Percentiles rank a stretch among this genome's conserved stretches.
Evolutionary conservation across 352 stramenopile species (phyloP).

Genomic region (Peronosclerospora sorghi): DNA sequence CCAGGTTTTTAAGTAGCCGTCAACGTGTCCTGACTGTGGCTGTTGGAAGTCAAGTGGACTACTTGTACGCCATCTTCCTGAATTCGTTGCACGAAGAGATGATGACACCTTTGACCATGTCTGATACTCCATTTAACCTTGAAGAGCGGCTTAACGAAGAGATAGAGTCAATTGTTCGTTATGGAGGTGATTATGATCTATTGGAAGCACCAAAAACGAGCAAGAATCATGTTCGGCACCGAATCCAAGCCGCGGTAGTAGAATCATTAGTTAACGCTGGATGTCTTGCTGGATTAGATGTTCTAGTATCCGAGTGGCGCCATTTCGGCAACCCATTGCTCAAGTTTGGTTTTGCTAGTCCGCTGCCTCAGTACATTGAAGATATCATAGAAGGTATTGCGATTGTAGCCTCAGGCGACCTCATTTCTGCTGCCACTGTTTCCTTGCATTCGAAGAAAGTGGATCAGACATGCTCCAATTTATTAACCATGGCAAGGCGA

Average conservation of each 20-base stretch:
- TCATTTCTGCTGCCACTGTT: slow-evolving; percentile 40
- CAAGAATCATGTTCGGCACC: slow-evolving; percentile 23
- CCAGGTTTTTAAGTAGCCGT: slow-evolving; percentile 32
- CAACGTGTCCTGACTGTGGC: slow-evolving; percentile 25
- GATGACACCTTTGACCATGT: slow-evolving; percentile 7
- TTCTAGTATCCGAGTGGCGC: slow-evolving; percentile 42
- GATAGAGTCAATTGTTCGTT: slow-evolving; percentile 30
- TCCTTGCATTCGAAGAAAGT: slow-evolving; percentile 42
- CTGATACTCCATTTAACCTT: slow-evolving; percentile 21
- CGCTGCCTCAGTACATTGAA: slow-evolving; percentile 48
- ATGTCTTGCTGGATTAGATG: slow-evolving; percentile 41
- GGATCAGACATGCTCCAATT: slow-evolving; percentile 52
- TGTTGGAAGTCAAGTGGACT: slow-evolving; percentile 35
- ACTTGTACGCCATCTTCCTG: slow-evolving; percentile 33
- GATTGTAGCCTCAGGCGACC: slow-evolving; percentile 35
- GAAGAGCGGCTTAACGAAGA: slow-evolving; percentile 41
- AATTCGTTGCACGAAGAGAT: slow-evolving; percentile 26
- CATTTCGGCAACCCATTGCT: slow-evolving; percentile 3
- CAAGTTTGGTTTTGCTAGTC: slow-evolving; percentile 23
- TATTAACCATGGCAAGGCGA: slow-evolving; percentile 38
- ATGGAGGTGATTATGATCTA: slow-evolving; percentile 28
- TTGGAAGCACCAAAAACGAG: slow-evolving; percentile 32
- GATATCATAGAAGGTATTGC: slow-evolving; percentile 44
- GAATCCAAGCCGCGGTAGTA: slow-evolving; percentile 28
- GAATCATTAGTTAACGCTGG: slow-evolving; percentile 39